A percentile compares a stretch with the other conserved stretches of the same genome.
phyloP scores from a whole-genome alignment of 257 asterid genomes.

The Rauvolfia tetraphylla region DNA sequence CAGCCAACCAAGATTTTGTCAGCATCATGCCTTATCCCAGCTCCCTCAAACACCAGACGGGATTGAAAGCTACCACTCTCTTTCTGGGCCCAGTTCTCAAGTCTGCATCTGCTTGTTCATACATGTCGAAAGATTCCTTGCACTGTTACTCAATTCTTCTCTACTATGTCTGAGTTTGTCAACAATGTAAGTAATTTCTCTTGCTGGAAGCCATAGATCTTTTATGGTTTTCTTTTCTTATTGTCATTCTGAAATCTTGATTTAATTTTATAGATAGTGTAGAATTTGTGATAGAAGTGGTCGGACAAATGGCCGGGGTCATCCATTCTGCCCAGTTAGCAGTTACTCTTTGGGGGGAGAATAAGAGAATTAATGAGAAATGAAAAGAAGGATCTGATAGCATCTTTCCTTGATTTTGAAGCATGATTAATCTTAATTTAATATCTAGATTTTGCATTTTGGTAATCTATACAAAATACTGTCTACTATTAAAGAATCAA shows the following conservation, averaged over 20 bases:
- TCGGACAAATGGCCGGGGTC: neutral
- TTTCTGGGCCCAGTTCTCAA: constrained; percentile 23
- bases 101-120: constrained; percentile 16
- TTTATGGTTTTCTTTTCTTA: neutral
- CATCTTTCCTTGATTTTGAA: neutral
- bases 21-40: constrained; percentile 12
- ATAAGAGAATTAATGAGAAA: neutral
- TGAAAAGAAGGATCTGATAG: neutral
- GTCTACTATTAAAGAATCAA: constrained; percentile 29
- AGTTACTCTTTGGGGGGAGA: too few relatives aligned
- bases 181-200: neutral
- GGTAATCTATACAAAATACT: constrained; percentile 27
- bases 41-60: constrained; percentile 28
- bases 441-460: neutral
- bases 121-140: constrained; percentile 10
- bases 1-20: constrained; percentile 42
- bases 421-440: neutral
- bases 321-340: neutral
- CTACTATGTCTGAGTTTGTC: neutral
- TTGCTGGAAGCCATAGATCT: neutral
- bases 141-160: neutral
- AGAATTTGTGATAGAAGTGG: neutral
- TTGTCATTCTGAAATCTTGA: neutral
- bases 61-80: constrained; percentile 31
- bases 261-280: neutral